Evolutionary conservation across 1,139 yeast genomes (phyloP).

Genomic region (Arxiozyma bovina): DNA sequence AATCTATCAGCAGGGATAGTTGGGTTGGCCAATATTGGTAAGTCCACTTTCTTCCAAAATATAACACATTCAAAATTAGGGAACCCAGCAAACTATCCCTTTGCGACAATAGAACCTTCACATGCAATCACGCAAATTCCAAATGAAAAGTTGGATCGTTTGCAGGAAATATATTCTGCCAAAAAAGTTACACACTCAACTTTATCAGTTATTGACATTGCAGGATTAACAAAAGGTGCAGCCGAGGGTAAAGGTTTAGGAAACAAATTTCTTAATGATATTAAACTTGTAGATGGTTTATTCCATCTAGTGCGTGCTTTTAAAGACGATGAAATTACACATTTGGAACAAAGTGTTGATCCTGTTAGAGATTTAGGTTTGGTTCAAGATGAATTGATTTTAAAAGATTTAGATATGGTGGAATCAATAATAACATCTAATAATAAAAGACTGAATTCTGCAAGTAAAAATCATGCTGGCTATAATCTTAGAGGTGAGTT

Average conservation of each 20-base stretch:
- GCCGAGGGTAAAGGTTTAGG: constrained; percentile 72
- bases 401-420: constrained; percentile 61
- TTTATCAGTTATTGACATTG: constrained; percentile 59
- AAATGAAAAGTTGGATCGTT: constrained; percentile 40
- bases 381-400: constrained; percentile 62
- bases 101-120: constrained; percentile 71
- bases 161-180: constrained; percentile 41
- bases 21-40: constrained; percentile 72
- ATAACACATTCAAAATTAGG: constrained; percentile 65
- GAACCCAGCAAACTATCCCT: constrained; percentile 73
- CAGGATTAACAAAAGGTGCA: constrained; percentile 68
- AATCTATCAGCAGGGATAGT: constrained; percentile 43
- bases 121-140: constrained; percentile 55
- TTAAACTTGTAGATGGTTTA: constrained; percentile 64
- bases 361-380: constrained; percentile 61
- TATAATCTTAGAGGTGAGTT: constrained; percentile 39
- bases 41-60: constrained; percentile 58
- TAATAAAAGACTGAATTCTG: constrained; percentile 28
- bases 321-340: constrained; percentile 58
- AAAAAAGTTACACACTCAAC: constrained; percentile 47
- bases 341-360: constrained; percentile 54
- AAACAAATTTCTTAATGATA: constrained; percentile 62
- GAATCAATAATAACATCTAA: constrained; percentile 47
- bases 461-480: constrained; percentile 30
- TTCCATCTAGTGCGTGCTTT: constrained; percentile 66